Evolutionary conservation across 805 yeast species (phyloP), one percentile per base, ranked within the genome.

Genomic region (Yarrowia alimentaria): DNA sequence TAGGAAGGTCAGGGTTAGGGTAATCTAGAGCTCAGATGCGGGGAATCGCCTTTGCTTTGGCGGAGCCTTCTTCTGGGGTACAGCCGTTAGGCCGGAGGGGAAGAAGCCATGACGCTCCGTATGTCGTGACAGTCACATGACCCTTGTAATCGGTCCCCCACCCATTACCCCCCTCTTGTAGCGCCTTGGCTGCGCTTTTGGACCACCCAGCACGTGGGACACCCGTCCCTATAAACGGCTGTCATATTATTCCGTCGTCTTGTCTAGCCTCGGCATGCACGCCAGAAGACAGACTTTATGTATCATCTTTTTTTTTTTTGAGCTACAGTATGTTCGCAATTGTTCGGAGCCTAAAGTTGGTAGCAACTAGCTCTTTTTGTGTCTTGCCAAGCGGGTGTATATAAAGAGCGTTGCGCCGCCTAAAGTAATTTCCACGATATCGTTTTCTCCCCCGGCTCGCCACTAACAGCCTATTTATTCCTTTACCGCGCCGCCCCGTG

Each of bases 331-430:
- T 40, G 47, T 40, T 40, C 33, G 19, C 47, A 26, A 26, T 40
- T 40, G 47, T 40, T 40, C 47, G 47, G 47, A 40, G 47, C 28
- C 47, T 40, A 40, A 40, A 40, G 47, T 40, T 40, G 47, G 47
- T 40, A 40, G 47, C 47, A 40, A 40, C 47, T 28, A 40, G 33
- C 47, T 28, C 33, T 26, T 18, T 17, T 16, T 13, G 12, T 16
- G 25, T 4, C n/a, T n/a, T n/a, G n/a, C n/a, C n/a, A 19, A 14
- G 20, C 13, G 19, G 16, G 10, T 10, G 13, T 28, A 40, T 40
- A 40, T 19, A 26, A 18, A 40, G 47, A 19, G 7, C 6, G 14
- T 6, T 6, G 24, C 8, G 24, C 24, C 24, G 8, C 24, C n/a
- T n/a, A n/a, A n/a, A n/a, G n/a, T n/a, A n/a, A n/a, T n/a, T n/a